Conservation (phyloP, 2,329 filamentous ascomycete genomes). For the Clarireedia hainanense region DNA sequence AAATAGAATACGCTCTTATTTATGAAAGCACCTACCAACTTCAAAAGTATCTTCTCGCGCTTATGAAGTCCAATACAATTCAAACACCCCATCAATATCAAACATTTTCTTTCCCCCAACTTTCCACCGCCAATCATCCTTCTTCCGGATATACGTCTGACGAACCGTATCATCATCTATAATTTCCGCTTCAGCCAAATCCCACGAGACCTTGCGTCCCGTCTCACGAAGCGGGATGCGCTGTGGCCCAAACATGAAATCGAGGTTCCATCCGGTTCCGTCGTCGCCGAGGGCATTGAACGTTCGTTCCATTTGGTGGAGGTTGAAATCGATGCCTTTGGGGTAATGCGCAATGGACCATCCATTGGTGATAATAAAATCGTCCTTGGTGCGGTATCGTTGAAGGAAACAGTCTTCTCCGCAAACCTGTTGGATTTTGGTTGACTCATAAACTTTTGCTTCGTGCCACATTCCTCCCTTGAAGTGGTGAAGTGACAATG, state of each 20-base stretch:
- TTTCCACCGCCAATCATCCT: slow-evolving; percentile 44
- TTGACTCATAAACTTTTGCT: slow-evolving; percentile 21
- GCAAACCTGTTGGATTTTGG: slow-evolving; percentile 25
- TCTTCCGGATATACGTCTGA: slow-evolving; percentile 46
- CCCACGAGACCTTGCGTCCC: slow-evolving; percentile 45
- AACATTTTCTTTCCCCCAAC: slow-evolving; percentile 41
- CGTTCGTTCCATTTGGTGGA: slow-evolving; percentile 26
- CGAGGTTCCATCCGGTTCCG: slow-evolving; percentile 28
- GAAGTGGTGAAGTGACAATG: slow-evolving; percentile 27
- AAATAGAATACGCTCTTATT: too few species aligned
- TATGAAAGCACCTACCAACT: neutral
- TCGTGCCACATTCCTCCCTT: slow-evolving; percentile 46
- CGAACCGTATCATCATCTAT: slow-evolving; percentile 42
- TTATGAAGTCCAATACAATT: slow-evolving; percentile 47
- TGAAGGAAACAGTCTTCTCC: slow-evolving; percentile 29
- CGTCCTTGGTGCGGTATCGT: slow-evolving; percentile 24
- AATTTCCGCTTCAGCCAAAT: slow-evolving; percentile 42
- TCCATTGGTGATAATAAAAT: slow-evolving; percentile 28
- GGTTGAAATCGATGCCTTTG: slow-evolving; percentile 25
- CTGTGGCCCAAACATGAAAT: slow-evolving; percentile 44
- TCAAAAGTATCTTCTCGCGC: neutral
- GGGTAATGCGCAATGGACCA: slow-evolving; percentile 27
- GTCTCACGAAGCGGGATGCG: slow-evolving; percentile 40
- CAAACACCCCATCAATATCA: slow-evolving; percentile 45
- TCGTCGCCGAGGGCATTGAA: slow-evolving; percentile 25